phyloP scores from a whole-genome alignment of 2,329 filamentous ascomycete genomes.

The Pseudophaeomoniella oleicola region DNA sequence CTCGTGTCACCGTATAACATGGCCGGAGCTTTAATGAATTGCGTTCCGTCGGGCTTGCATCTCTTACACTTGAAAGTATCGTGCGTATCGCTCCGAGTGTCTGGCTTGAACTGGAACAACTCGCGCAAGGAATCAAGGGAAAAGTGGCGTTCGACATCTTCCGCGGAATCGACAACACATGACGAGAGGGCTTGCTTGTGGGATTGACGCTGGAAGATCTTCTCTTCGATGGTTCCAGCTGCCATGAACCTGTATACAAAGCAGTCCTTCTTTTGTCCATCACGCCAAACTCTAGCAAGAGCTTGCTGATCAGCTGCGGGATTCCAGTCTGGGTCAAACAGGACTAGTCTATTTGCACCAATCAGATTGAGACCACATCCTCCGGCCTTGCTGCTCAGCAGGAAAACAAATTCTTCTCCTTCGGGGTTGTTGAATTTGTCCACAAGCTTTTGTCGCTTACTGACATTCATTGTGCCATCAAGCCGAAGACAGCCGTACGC shows the following conservation, averaged over 20 bases:
- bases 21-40: conserved; percentile 78
- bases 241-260: conserved; percentile 99
- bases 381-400: conserved; percentile 93
- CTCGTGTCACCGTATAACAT: conserved; percentile 97
- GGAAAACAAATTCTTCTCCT: conserved; percentile 79
- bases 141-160: conserved; percentile 96
- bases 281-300: conserved; percentile 92
- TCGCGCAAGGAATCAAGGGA: conserved; percentile 80
- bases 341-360: conserved; percentile 81
- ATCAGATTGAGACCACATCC: conserved; percentile 94
- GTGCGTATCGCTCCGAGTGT: conserved; percentile 84
- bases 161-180: conserved; percentile 88
- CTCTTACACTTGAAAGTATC: conserved; percentile 98
- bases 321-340: conserved; percentile 98
- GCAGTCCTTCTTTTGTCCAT: conserved; percentile 97
- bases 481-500: conserved; percentile 77
- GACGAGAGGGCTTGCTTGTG: conserved; percentile 96
- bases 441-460: conserved; percentile 90
- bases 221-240: conserved; percentile 95
- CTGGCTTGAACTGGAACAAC: conserved; percentile 78
- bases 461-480: conserved; percentile 95
- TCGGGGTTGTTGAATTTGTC: conserved; percentile 95
- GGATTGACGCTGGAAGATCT: conserved; percentile 96
- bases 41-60: conserved; percentile 74
- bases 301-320: conserved; percentile 95